A percentile compares a stretch with the other conserved stretches of the same genome.
Evolutionary conservation across 148 eudicot genomes (phyloP).

Genomic region (Nepenthes mirabilis): DNA sequence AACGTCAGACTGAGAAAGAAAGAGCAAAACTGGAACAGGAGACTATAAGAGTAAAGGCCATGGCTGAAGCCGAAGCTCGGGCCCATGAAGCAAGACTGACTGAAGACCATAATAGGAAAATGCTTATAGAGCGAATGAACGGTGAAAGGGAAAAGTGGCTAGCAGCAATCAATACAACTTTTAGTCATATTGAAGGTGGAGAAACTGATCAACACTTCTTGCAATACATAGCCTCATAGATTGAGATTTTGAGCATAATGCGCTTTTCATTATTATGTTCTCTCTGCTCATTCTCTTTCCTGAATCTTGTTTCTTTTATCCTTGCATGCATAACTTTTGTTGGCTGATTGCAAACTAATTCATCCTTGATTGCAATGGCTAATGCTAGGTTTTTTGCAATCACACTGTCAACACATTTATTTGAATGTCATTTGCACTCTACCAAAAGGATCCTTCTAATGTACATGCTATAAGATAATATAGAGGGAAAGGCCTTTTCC

Average conservation of each 20-base stretch:
- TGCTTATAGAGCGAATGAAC: slow-evolving; percentile 60
- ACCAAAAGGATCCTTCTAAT: too few species aligned
- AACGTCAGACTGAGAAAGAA: slow-evolving; percentile 91
- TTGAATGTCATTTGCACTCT: too few species aligned
- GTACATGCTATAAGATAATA: too few species aligned
- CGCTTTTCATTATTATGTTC: too few species aligned
- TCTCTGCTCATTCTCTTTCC: too few species aligned
- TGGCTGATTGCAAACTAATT: too few species aligned
- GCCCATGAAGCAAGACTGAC: slow-evolving; percentile 82
- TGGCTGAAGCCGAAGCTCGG: slow-evolving; percentile 91
- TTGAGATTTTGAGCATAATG: neutral
- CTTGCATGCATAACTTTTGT: too few species aligned
- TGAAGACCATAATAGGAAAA: slow-evolving; percentile 75
- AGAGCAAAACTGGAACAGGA: slow-evolving; percentile 86
- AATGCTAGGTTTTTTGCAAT: too few species aligned
- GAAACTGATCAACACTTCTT: neutral
- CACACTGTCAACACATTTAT: too few species aligned
- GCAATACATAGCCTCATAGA: neutral
- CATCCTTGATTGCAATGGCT: too few species aligned
- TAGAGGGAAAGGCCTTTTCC: too few species aligned
- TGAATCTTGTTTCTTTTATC: too few species aligned
- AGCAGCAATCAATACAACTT: slow-evolving; percentile 89
- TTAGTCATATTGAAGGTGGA: slow-evolving; percentile 86
- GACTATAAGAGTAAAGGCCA: slow-evolving; percentile 73
- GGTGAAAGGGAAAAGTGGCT: slow-evolving; percentile 98